These are phyloP conservation scores for Pleomassaria siparia DNA, from an alignment of 2,329 filamentous ascomycete species.

Conservation along the genomic window DNA sequence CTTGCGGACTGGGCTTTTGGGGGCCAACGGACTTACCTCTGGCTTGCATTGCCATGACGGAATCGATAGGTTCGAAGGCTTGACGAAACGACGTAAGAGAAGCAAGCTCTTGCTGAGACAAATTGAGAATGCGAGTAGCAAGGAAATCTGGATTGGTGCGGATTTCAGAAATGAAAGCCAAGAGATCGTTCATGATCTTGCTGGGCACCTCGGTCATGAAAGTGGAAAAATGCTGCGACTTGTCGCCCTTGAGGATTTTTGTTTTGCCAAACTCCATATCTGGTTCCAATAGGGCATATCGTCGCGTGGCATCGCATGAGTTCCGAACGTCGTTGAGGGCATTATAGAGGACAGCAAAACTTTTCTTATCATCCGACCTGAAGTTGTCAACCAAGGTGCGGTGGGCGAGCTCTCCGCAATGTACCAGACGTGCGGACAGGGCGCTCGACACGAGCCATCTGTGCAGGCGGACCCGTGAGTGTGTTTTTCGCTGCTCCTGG, in stretches of 20 bases:
- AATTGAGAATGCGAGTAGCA: constrained; percentile 74
- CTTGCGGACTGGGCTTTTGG: constrained; percentile 52
- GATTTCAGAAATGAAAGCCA: constrained; percentile 79
- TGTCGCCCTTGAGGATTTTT: constrained; percentile 45
- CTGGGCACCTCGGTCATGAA: constrained; percentile 70
- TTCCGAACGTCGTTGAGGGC: constrained; percentile 77
- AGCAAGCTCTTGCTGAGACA: constrained; percentile 75
- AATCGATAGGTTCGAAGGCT: constrained; percentile 77
- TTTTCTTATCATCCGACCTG: constrained; percentile 75
- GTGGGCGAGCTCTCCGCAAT: constrained; percentile 73
- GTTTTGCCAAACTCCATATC: constrained; percentile 62
- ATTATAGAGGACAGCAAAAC: constrained; percentile 73
- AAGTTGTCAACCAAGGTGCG: constrained; percentile 77
- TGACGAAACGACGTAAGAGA: constrained; percentile 77
- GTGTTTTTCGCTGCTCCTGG: constrained; percentile 76
- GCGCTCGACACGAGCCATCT: constrained; percentile 74
- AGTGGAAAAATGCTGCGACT: constrained; percentile 47
- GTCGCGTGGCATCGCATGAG: constrained; percentile 72
- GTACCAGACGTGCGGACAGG: constrained; percentile 71
- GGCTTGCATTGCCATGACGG: constrained; percentile 71
- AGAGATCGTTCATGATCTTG: constrained; percentile 71
- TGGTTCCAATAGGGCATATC: constrained; percentile 70
- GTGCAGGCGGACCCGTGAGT: constrained; percentile 72
- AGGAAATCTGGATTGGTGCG: constrained; percentile 87
- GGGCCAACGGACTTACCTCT: constrained; percentile 53